Conservation (phyloP, 345 rosid species). For the Acer campestre region DNA sequence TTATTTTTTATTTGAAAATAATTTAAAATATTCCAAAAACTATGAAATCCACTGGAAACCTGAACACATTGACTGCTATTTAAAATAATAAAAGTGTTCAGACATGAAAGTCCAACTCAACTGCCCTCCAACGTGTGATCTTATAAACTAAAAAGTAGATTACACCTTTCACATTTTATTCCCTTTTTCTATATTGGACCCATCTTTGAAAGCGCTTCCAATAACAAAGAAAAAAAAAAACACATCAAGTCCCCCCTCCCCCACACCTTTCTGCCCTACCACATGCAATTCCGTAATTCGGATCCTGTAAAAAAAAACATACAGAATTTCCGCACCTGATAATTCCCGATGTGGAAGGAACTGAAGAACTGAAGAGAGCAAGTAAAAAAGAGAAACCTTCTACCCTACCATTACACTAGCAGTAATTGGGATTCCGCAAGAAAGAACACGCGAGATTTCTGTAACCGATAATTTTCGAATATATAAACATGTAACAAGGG, state of each 20-base stretch:
- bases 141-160: background rate
- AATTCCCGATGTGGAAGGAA: no score
- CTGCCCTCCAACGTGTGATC: background rate
- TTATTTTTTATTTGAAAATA: background rate
- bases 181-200: background rate
- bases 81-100: background rate
- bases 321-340: no score
- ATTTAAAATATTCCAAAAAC: background rate
- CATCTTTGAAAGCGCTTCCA: constrained; percentile 1
- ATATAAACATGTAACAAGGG: background rate
- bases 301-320: no score
- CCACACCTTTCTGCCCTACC: background rate
- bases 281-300: no score
- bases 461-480: background rate
- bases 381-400: no score
- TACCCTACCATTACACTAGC: no score
- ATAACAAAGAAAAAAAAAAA: background rate
- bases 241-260: background rate
- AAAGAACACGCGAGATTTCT: no score
- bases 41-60: background rate
- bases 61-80: background rate
- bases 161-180: background rate
- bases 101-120: background rate
- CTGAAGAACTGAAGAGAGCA: no score
- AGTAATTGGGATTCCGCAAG: no score